Conservation (phyloP, 805 yeast genomes). For the Blastobotrys attinorum region DNA sequence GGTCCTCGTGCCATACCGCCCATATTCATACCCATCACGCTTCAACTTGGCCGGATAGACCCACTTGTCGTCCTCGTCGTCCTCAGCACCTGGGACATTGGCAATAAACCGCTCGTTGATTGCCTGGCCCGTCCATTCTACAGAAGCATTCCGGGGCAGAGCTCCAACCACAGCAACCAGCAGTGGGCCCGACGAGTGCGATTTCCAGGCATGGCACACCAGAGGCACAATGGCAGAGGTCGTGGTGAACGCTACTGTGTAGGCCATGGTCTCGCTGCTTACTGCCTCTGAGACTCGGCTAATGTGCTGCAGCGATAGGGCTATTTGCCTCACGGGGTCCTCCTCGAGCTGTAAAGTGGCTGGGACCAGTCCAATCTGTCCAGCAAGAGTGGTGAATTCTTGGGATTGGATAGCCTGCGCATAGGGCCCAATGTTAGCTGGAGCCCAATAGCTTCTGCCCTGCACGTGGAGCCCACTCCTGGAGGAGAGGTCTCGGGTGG, state of each 20-base stretch:
- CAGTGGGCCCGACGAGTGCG: slow-evolving; percentile 8
- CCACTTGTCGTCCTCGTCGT: slow-evolving; percentile 7
- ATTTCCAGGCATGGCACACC: slow-evolving; percentile 35
- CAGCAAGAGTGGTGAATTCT: slow-evolving; percentile 61
- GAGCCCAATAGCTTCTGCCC: slow-evolving; percentile 96
- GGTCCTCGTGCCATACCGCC: not conserved
- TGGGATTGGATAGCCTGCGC: slow-evolving; percentile 66
- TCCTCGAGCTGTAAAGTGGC: slow-evolving; percentile 46
- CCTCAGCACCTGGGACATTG: slow-evolving; percentile 3
- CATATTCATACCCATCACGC: not conserved
- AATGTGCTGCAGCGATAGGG: slow-evolving; percentile 68
- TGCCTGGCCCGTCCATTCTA: slow-evolving; percentile 25
- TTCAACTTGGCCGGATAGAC: not conserved
- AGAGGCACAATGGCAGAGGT: slow-evolving; percentile 23
- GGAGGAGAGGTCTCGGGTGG: slow-evolving; percentile 19
- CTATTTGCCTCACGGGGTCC: slow-evolving; percentile 32
- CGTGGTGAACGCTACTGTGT: slow-evolving; percentile 50
- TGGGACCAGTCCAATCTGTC: slow-evolving; percentile 86
- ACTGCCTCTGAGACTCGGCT: slow-evolving; percentile 52
- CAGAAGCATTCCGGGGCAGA: slow-evolving; percentile 24
- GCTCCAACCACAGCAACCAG: slow-evolving; percentile 17
- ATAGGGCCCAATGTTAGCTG: slow-evolving; percentile 96
- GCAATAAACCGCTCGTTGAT: slow-evolving; percentile 5
- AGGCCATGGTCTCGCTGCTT: slow-evolving; percentile 36
- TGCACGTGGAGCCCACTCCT: slow-evolving; percentile 82